A percentile compares a stretch with the other conserved stretches of the same genome.
Conservation (phyloP, 2,329 filamentous ascomycete genomes). For the Aspergillus spinulosporus region DNA sequence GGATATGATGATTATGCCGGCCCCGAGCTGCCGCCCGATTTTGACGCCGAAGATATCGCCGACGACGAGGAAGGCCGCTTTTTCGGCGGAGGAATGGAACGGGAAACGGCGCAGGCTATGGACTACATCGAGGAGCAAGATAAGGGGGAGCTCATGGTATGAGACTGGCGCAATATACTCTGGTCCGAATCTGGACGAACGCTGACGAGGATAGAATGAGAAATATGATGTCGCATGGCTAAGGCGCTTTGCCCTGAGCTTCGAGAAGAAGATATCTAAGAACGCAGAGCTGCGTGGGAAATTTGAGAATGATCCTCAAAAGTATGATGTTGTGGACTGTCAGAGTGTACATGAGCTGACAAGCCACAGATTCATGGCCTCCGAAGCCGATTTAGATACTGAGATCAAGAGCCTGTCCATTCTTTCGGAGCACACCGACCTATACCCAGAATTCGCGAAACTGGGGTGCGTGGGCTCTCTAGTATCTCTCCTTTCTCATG, state of each 20-base stretch:
- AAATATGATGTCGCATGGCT: conserved; percentile 85
- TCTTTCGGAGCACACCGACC: conserved; percentile 78
- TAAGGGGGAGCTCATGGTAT: conserved; percentile 50
- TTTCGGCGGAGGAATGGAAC: conserved; percentile 86
- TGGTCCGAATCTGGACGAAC: not conserved
- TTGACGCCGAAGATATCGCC: conserved; percentile 57
- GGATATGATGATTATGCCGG: conserved; percentile 52
- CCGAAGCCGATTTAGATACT: conserved; percentile 85
- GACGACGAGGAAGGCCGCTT: conserved; percentile 94
- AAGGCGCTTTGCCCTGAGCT: conserved; percentile 73
- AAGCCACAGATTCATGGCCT: conserved; percentile 64
- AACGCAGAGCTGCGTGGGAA: conserved; percentile 88
- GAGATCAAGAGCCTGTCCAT: conserved; percentile 86
- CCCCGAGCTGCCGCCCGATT: conserved; percentile 58
- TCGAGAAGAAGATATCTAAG: conserved; percentile 87
- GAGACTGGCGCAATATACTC: not conserved
- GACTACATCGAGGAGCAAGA: conserved; percentile 80
- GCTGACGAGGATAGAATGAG: conserved; percentile 54
- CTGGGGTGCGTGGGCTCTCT: conserved; percentile 72
- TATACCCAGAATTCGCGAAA: conserved; percentile 78
- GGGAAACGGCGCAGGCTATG: conserved; percentile 76
- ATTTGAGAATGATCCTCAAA: conserved; percentile 75
- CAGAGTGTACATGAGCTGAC: conserved; percentile 20
- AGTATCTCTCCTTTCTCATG: conserved; percentile 81
- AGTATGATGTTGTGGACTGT: conserved; percentile 47